Percentiles rank a stretch among this genome's conserved stretches.
These are phyloP conservation scores for Teunomyces gatunensis DNA, from an alignment of 805 yeast genomes.

Conservation along the genomic window DNA sequence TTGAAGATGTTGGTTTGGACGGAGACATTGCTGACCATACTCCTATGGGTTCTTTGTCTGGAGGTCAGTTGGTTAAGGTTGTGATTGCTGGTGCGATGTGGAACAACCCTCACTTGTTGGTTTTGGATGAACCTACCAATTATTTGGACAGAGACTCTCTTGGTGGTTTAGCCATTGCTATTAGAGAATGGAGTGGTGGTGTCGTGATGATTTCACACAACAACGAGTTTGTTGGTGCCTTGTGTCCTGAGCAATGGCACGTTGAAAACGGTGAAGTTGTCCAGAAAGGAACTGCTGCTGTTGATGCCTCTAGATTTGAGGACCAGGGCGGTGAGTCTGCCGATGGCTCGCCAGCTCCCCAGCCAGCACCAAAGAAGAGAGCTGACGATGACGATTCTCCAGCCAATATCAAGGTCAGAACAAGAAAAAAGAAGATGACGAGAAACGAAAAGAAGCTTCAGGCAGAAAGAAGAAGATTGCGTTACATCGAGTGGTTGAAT, in stretches of 20 bases:
- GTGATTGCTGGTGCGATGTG: slow-evolving; percentile 99
- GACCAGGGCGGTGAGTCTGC: slow-evolving; percentile 62
- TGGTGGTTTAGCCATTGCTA: slow-evolving; percentile 96
- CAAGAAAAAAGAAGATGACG: slow-evolving; percentile 94
- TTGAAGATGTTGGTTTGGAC: slow-evolving; percentile 95
- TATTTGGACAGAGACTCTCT: slow-evolving; percentile 96
- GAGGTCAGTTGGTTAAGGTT: slow-evolving; percentile 97
- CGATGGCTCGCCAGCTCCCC: slow-evolving; percentile 40
- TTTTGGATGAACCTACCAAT: slow-evolving; percentile 97
- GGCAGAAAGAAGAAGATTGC: slow-evolving; percentile 89
- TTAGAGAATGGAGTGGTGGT: slow-evolving; percentile 97
- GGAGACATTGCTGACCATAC: slow-evolving; percentile 99
- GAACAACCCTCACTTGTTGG: slow-evolving; percentile 97
- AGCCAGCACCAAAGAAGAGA: slow-evolving; percentile 37
- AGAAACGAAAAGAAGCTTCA: slow-evolving; percentile 92
- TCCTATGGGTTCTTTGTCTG: slow-evolving; percentile 93
- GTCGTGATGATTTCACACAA: slow-evolving; percentile 98
- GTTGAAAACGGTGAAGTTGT: slow-evolving; percentile 90
- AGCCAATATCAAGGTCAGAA: slow-evolving; percentile 89
- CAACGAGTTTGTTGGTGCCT: slow-evolving; percentile 93
- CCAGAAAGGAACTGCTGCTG: slow-evolving; percentile 73
- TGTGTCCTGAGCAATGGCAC: slow-evolving; percentile 98
- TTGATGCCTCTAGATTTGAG: slow-evolving; percentile 79
- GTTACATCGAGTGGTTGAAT: slow-evolving; percentile 91
- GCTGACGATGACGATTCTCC: slow-evolving; percentile 85